Percentiles rank a stretch among this genome's conserved stretches.
phyloP scores from a whole-genome alignment of 2,329 filamentous ascomycete genomes.

The Mariannaea elegans region DNA sequence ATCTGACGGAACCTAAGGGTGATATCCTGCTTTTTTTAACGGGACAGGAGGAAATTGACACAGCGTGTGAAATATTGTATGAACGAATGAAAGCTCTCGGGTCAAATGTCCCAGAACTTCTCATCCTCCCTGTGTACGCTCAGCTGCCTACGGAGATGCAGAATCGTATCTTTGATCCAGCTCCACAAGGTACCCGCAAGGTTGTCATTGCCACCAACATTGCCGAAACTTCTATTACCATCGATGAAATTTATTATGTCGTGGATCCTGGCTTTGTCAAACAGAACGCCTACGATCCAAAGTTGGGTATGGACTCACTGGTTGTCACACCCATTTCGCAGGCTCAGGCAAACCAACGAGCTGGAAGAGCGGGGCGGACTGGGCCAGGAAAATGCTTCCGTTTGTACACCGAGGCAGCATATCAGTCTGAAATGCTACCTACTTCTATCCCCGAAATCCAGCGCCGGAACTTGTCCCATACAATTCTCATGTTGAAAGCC shows the following conservation, averaged over 20 bases:
- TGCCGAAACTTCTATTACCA: slow-evolving; percentile 96
- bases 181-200: slow-evolving; percentile 85
- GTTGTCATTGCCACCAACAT: slow-evolving; percentile 99
- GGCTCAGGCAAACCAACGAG: slow-evolving; percentile 93
- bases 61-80: slow-evolving; percentile 87
- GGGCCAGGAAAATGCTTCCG: slow-evolving; percentile 97
- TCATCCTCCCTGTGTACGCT: slow-evolving; percentile 96
- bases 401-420: slow-evolving; percentile 93
- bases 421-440: slow-evolving; percentile 95
- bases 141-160: slow-evolving; percentile 94
- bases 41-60: slow-evolving; percentile 97
- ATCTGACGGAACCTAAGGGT: slow-evolving; percentile 88
- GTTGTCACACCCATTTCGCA: slow-evolving; percentile 97
- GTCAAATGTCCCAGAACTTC: slow-evolving; percentile 86
- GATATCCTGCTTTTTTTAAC: slow-evolving; percentile 98
- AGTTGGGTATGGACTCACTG: slow-evolving; percentile 96
- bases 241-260: slow-evolving; percentile 97
- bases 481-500: slow-evolving; percentile 96
- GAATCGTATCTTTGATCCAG: slow-evolving; percentile 92
- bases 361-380: slow-evolving; percentile 91
- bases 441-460: slow-evolving; percentile 98
- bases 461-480: slow-evolving; percentile 88
- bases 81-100: slow-evolving; percentile 97
- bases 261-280: slow-evolving; percentile 98
- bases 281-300: slow-evolving; percentile 96